A percentile compares a stretch with the other conserved stretches of the same genome.
Evolutionary conservation across 805 yeast species (phyloP).

Genomic region (Saccharomycopsis guyanensis): DNA sequence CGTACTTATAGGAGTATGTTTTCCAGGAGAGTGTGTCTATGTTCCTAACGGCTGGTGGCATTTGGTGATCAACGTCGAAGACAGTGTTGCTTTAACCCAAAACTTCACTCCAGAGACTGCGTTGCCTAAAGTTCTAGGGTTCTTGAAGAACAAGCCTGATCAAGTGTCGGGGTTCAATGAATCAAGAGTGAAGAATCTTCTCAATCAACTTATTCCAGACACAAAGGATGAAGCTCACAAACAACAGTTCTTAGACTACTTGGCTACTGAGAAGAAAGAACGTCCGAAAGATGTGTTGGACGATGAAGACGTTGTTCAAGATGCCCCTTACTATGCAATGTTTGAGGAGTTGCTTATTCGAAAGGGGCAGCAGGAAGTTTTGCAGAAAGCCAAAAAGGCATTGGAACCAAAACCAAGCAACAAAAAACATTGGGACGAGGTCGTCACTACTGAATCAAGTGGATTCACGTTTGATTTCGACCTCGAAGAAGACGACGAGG

Average conservation of each 20-base stretch:
- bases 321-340: constrained; percentile 55
- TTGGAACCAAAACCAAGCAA: constrained; percentile 23
- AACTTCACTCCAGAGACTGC: constrained; percentile 72
- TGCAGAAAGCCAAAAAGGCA: constrained; percentile 31
- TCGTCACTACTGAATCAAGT: not conserved
- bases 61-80: constrained; percentile 76
- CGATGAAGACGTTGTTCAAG: constrained; percentile 22
- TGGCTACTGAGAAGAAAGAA: not conserved
- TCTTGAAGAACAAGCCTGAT: constrained; percentile 55
- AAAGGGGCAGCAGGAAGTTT: constrained; percentile 31
- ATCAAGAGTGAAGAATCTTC: constrained; percentile 36
- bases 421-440: constrained; percentile 17
- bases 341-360: constrained; percentile 44
- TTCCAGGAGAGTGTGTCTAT: constrained; percentile 76
- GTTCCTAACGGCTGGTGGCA: constrained; percentile 99
- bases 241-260: constrained; percentile 2
- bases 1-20: constrained; percentile 64
- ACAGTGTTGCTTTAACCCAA: constrained; percentile 80
- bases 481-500: constrained; percentile 17
- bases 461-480: constrained; percentile 33
- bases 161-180: constrained; percentile 80
- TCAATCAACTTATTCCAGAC: constrained; percentile 20
- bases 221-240: not conserved
- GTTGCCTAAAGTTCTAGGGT: constrained; percentile 53
- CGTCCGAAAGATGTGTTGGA: not conserved